A percentile compares a stretch with the other conserved stretches of the same genome.
Conservation (phyloP, 805 yeast genomes). For the Barnettozyma salicaria region DNA sequence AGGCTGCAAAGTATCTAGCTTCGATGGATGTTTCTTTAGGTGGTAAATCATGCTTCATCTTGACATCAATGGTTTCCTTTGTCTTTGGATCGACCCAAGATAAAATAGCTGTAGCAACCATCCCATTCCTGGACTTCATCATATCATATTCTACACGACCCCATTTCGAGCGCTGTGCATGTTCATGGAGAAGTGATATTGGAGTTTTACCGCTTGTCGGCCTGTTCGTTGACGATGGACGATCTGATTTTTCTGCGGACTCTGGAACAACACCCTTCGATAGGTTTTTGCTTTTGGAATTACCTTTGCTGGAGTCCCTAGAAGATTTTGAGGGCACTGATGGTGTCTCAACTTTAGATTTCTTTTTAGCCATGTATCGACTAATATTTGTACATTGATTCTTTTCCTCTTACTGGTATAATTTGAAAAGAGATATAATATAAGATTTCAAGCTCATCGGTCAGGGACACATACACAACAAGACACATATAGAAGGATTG, state of each 20-base stretch:
- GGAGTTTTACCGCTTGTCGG: slow-evolving; percentile 71
- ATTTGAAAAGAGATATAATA: background rate
- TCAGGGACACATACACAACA: background rate
- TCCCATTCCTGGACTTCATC: slow-evolving; percentile 49
- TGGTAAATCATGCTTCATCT: slow-evolving; percentile 44
- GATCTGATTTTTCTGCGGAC: slow-evolving; percentile 6
- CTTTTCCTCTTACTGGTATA: background rate
- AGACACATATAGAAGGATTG: too few species aligned
- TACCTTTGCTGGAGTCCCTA: background rate
- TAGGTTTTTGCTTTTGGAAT: slow-evolving; percentile 1
- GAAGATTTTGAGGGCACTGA: slow-evolving; percentile 1
- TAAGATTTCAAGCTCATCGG: slow-evolving; percentile 4
- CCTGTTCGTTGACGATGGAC: slow-evolving; percentile 14
- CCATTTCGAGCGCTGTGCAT: slow-evolving; percentile 87
- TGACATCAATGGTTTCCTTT: slow-evolving; percentile 52
- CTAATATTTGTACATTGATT: too few species aligned
- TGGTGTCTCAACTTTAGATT: slow-evolving; percentile 1
- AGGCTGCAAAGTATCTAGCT: slow-evolving; percentile 87
- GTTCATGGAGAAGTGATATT: slow-evolving; percentile 76
- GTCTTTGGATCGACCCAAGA: slow-evolving; percentile 80
- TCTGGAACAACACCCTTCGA: slow-evolving; percentile 2
- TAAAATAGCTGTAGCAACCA: slow-evolving; percentile 57
- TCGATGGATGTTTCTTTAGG: slow-evolving; percentile 81
- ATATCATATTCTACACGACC: slow-evolving; percentile 75
- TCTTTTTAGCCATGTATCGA: slow-evolving; percentile 9